These are phyloP conservation scores for Macrocybe gigantea DNA, from an alignment of 768 basidiomycete genomes.

Conservation along the genomic window DNA sequence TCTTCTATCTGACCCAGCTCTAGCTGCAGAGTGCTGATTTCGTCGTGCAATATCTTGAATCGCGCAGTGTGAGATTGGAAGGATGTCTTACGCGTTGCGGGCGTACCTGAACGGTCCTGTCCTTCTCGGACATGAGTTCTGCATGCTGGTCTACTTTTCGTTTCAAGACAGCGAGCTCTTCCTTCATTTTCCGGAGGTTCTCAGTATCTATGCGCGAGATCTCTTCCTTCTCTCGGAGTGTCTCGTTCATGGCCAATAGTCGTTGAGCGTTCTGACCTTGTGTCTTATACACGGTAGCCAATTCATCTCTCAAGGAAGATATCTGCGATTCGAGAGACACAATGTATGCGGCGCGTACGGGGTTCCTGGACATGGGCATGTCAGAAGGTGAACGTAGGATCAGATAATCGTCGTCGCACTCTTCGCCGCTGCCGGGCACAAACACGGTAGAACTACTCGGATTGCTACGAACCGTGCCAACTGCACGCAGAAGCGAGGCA, in stretches of 20 bases:
- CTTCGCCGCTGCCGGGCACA: slow-evolving; percentile 59
- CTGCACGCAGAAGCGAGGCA: slow-evolving; percentile 79
- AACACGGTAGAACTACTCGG: slow-evolving; percentile 58
- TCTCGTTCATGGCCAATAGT: slow-evolving; percentile 90
- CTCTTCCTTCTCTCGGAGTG: slow-evolving; percentile 90
- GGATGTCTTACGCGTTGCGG: slow-evolving; percentile 17
- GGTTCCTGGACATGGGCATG: slow-evolving; percentile 47
- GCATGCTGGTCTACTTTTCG: slow-evolving; percentile 79
- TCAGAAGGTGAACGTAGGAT: slow-evolving; percentile 8
- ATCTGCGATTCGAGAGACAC: slow-evolving; percentile 92
- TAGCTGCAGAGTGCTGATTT: slow-evolving; percentile 86
- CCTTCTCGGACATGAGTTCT: slow-evolving; percentile 85
- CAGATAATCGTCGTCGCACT: slow-evolving; percentile 36
- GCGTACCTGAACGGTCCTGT: slow-evolving; percentile 77
- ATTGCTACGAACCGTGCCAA: slow-evolving; percentile 62
- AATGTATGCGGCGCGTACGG: slow-evolving; percentile 84
- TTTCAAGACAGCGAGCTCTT: slow-evolving; percentile 65
- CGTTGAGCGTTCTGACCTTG: slow-evolving; percentile 95
- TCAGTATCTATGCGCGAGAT: slow-evolving; percentile 77
- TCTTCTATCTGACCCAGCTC: slow-evolving; percentile 89
- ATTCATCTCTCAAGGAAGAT: slow-evolving; percentile 84
- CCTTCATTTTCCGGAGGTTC: slow-evolving; percentile 66
- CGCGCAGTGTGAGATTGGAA: slow-evolving; percentile 1
- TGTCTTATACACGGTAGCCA: slow-evolving; percentile 92
- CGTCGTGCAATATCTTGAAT: slow-evolving; percentile 83